Evolutionary conservation across 768 basidiomycete species (phyloP), one percentile per base, ranked within the genome.

Genomic region (Pulveroboletus sp.): DNA sequence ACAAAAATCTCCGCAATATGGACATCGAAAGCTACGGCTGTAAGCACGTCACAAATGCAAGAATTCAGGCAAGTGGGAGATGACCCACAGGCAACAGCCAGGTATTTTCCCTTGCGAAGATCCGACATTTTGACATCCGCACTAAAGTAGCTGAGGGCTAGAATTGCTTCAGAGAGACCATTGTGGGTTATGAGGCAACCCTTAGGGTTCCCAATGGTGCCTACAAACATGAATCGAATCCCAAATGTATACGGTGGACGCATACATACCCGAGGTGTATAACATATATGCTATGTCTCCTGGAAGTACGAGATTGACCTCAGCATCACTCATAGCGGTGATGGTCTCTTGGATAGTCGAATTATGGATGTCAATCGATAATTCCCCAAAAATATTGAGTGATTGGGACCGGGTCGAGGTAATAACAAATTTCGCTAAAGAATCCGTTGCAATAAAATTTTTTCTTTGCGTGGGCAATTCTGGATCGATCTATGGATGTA

Each of bases 11-110:
- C 77, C 6, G 68, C 66, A 24, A 79, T 40, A 57, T 79, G 77
- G 0, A 79, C 77, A 47, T 79, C 77, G 53, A 79, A 79, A 11
- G 77, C 77, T 41, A 77, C 71, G 14, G 78, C 78, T 79, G 50
- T 13, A 7, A 17, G 16, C 9, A n/a, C 16, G 27, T 51, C n/a
- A 57, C 32, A 27, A 47, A 38, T 31, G 21, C 8, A 14, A 8
- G 17, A 34, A 24, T 32, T 11, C 21, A 6, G 6, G 24, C 27
- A 33, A 47, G 14, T 39, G 23, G 16, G 21, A 17, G 35, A 29
- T 31, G 25, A 66, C 69, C 54, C 42, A 78, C 75, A 79, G 33
- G 76, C 77, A 32, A 76, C 61, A 14, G 70, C 74, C 20, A 77
- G 58, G 51, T 69, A 73, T 35, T 50, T 67, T 25, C 66, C 67